Evolutionary conservation across 495 filamentous ascomycete genomes (phyloP).

Genomic region (Hypoxylon fragiforme): DNA sequence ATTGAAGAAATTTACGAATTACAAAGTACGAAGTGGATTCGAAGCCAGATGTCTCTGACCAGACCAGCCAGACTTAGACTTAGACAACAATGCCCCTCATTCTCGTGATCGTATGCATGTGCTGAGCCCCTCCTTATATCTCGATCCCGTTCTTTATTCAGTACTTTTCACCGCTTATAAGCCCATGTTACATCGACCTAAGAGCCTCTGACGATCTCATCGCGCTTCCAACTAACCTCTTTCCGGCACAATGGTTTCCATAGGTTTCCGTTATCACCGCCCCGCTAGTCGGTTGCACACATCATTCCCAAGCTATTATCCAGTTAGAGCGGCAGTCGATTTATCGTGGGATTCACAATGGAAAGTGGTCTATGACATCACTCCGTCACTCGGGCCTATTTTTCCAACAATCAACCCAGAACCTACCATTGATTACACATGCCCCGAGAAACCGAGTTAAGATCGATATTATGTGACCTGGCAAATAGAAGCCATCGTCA

Average conservation of each 20-base stretch:
- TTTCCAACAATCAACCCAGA: slow-evolving; percentile 5
- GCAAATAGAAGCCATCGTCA: slow-evolving; percentile 1
- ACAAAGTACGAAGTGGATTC: not conserved
- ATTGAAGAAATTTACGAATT: not conserved
- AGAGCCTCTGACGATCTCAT: slow-evolving; percentile 33
- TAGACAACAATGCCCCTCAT: slow-evolving; percentile 20
- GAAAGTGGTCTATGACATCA: slow-evolving; percentile 24
- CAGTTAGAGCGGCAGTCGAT: slow-evolving; percentile 7
- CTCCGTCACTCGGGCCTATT: slow-evolving; percentile 17
- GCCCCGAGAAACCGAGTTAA: slow-evolving; percentile 5
- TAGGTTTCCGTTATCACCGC: slow-evolving; percentile 9
- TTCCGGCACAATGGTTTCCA: slow-evolving; percentile 8
- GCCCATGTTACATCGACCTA: slow-evolving; percentile 8
- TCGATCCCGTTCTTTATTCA: no score
- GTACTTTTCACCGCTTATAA: no score
- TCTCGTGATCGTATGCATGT: not conserved
- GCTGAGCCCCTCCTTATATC: slow-evolving; percentile 2
- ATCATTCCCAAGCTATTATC: not conserved
- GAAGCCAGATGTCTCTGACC: no score
- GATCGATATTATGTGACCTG: slow-evolving; percentile 23
- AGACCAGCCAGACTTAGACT: no score
- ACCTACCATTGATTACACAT: slow-evolving; percentile 24
- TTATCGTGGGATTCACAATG: slow-evolving; percentile 19
- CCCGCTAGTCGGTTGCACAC: slow-evolving; percentile 3
- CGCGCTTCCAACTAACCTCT: slow-evolving; percentile 22